Evolutionary conservation across 1,284 basidiomycete species (phyloP).

Genomic region (Quambalaria eucalypti): DNA sequence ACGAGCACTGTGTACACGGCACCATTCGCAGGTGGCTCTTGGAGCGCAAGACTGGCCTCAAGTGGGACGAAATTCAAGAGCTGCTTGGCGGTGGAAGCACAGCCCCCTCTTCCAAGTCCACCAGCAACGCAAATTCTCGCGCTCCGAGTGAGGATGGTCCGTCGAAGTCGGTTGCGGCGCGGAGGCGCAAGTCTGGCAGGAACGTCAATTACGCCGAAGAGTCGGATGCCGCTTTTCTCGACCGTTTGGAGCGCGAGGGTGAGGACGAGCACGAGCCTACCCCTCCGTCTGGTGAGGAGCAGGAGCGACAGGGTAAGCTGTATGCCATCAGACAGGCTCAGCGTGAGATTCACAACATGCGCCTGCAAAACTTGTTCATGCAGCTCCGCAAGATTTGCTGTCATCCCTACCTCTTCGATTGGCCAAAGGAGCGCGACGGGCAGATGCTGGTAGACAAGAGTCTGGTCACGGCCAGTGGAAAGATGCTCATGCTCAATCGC

Average conservation of each 20-base stretch:
- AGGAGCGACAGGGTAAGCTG: slow-evolving; percentile 29
- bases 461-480: slow-evolving; percentile 76
- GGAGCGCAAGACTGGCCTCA: slow-evolving; percentile 31
- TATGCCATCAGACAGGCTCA: slow-evolving; percentile 41
- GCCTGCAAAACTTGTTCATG: slow-evolving; percentile 86
- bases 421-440: slow-evolving; percentile 62
- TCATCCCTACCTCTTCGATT: slow-evolving; percentile 86
- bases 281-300: slow-evolving; percentile 14
- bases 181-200: neutral
- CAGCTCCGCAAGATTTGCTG: slow-evolving; percentile 68
- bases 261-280: slow-evolving; percentile 9
- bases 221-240: slow-evolving; percentile 20
- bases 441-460: slow-evolving; percentile 52
- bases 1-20: slow-evolving; percentile 55
- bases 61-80: slow-evolving; percentile 21
- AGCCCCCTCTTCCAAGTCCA: neutral
- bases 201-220: slow-evolving; percentile 21
- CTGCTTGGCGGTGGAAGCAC: slow-evolving; percentile 11
- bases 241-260: slow-evolving; percentile 15
- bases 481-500: slow-evolving; percentile 90
- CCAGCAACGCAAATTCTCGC: neutral
- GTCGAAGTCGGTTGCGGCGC: neutral
- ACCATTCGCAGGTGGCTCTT: slow-evolving; percentile 34
- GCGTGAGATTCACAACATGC: slow-evolving; percentile 79
- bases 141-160: slow-evolving; percentile 1